phyloP scores from a whole-genome alignment of 2,329 filamentous ascomycete species.

The Stemphylium vesicarium region DNA sequence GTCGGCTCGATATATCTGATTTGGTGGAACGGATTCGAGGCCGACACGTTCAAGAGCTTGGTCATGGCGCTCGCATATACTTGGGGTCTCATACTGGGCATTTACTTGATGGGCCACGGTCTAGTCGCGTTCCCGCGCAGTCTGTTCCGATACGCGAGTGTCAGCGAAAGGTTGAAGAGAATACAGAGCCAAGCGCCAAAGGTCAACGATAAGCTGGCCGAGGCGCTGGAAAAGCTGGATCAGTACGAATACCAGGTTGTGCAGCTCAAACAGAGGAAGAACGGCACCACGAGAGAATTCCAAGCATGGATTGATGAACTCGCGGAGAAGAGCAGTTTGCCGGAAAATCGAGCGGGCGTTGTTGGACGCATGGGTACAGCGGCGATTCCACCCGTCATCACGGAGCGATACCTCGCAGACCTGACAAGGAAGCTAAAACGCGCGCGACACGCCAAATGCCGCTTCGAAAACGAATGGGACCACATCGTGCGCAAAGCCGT shows the following conservation, averaged over 20 bases:
- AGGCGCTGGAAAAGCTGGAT: slow-evolving; percentile 79
- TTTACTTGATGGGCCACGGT: slow-evolving; percentile 97
- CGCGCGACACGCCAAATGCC: slow-evolving; percentile 79
- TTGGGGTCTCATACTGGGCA: slow-evolving; percentile 88
- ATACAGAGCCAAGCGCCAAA: slow-evolving; percentile 81
- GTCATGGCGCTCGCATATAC: slow-evolving; percentile 95
- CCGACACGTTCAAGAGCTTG: slow-evolving; percentile 77
- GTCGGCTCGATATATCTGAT: slow-evolving; percentile 84
- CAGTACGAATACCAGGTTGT: slow-evolving; percentile 80
- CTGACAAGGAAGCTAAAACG: slow-evolving; percentile 81
- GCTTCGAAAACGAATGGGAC: slow-evolving; percentile 88
- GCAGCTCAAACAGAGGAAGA: slow-evolving; percentile 81
- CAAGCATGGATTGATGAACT: slow-evolving; percentile 97
- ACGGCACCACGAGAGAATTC: slow-evolving; percentile 75
- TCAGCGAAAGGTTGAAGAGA: slow-evolving; percentile 73
- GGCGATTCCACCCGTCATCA: slow-evolving; percentile 79
- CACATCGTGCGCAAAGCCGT: slow-evolving; percentile 75
- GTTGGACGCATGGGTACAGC: slow-evolving; percentile 45
- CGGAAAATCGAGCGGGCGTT: slow-evolving; percentile 60
- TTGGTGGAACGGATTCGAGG: slow-evolving; percentile 74
- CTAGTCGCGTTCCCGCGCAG: slow-evolving; percentile 87
- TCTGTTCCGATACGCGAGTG: slow-evolving; percentile 79
- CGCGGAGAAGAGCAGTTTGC: slow-evolving; percentile 74
- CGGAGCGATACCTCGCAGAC: slow-evolving; percentile 90
- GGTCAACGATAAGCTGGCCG: slow-evolving; percentile 85